Base-by-base conservation (phyloP, 2,329 filamentous ascomycete species). In the Aspergillus niger region DNA sequence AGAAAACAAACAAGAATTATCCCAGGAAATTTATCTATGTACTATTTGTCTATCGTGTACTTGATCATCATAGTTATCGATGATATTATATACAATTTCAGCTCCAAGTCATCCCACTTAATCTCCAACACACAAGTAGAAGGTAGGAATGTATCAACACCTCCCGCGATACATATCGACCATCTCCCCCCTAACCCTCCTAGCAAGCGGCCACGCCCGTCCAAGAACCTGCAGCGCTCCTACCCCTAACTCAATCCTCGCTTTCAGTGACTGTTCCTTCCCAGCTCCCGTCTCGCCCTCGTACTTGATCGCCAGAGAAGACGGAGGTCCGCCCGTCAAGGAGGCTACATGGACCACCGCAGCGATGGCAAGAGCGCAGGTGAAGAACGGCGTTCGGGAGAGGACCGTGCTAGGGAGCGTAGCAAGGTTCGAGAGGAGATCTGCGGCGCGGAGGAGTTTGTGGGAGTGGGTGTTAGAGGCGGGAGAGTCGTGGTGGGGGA, bases 381-480 rank as follows among this genome's bases (percentile, higher is more conserved):
- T 89, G 76, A 92, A 90, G 75, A 92, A 91, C 63, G 91, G 90
- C 0, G 86, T 91, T 74, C 94, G 90, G 30, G 84, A 84, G 2
- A 87, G 81, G 4, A 92, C 77, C 0, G 86, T 82, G 50, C 51
- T 65, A 4, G 65, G 68, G 11, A 66, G 67, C 2, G 87, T 86
- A 0, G 89, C 88, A 22, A 94, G 85, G 1, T 89, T 89, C 63
- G 88, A 89, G 64, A 96, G 89, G 55, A 88, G 86, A 65, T 88
- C 87, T 0, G 92, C 91, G 0, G 90, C 88, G n/a, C 86, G 83
- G 57, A 94, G 85, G 10, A 90, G 90, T 75, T 93, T 91, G n/a
- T 85, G 85, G 0, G 90, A 91, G 76, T 93, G 90, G 8, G 67
- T 44, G 41, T 70, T 63, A 2, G 32, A 36, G 8, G 60, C 10